Evolutionary conservation across 768 basidiomycete genomes (phyloP).

Genomic region (Tylopilus intermedius): DNA sequence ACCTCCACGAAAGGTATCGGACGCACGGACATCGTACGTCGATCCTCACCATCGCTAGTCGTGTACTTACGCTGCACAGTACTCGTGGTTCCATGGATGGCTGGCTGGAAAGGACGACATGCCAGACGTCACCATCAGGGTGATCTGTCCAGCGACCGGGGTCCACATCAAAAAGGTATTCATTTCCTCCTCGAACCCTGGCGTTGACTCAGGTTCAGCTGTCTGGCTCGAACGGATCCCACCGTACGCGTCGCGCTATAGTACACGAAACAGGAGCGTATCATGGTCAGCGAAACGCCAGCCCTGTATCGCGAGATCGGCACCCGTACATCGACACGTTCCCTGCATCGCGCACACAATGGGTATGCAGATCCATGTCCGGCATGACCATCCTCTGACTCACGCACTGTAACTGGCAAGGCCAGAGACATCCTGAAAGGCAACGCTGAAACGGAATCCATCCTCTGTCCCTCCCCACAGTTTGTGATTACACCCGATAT

Average conservation of each 20-base stretch:
- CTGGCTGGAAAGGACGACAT: slow-evolving; percentile 31
- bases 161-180: slow-evolving; percentile 72
- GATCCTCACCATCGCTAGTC: not conserved
- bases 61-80: slow-evolving; percentile 40
- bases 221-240: too few relatives aligned
- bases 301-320: slow-evolving; percentile 60
- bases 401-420: slow-evolving; percentile 40
- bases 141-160: slow-evolving; percentile 86
- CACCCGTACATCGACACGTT: slow-evolving; percentile 76
- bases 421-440: slow-evolving; percentile 81
- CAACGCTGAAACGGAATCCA: slow-evolving; percentile 63
- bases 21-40: slow-evolving; percentile 63
- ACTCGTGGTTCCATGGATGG: slow-evolving; percentile 79
- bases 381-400: not conserved
- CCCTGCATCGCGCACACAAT: slow-evolving; percentile 72
- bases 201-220: not conserved
- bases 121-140: slow-evolving; percentile 76
- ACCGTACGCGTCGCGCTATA: slow-evolving; percentile 21
- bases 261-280: slow-evolving; percentile 70
- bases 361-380: slow-evolving; percentile 40
- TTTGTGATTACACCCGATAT: slow-evolving; percentile 90
- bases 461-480: slow-evolving; percentile 58
- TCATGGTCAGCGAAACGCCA: slow-evolving; percentile 82
- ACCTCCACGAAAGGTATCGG: slow-evolving; percentile 46
- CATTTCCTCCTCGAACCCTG: too few relatives aligned